These are phyloP conservation scores for Talaromyces nanjingensis DNA, from an alignment of 495 filamentous ascomycete genomes.

Conservation along the genomic window DNA sequence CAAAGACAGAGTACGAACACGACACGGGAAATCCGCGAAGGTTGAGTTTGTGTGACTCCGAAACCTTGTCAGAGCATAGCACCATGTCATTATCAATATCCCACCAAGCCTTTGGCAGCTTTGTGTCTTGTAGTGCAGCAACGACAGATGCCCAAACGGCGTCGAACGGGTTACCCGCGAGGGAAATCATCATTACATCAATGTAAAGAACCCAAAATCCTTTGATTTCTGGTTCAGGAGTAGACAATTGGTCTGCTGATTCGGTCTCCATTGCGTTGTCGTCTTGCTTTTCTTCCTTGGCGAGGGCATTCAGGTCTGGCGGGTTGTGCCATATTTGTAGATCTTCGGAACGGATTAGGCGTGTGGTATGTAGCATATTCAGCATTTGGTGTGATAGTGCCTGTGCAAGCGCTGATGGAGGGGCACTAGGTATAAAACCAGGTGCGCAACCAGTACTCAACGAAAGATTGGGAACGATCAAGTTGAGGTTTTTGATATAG, in stretches of 20 bases:
- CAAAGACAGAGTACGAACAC: slow-evolving; percentile 68
- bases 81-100: slow-evolving; percentile 74
- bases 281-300: slow-evolving; percentile 33
- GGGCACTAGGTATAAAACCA: slow-evolving; percentile 72
- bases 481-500: slow-evolving; percentile 51
- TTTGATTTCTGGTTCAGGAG: slow-evolving; percentile 48
- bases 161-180: slow-evolving; percentile 88
- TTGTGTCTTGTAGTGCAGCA: slow-evolving; percentile 73
- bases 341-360: slow-evolving; percentile 53
- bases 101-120: slow-evolving; percentile 77
- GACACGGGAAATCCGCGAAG: slow-evolving; percentile 60
- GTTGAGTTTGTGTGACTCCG: slow-evolving; percentile 41
- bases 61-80: slow-evolving; percentile 57
- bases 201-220: slow-evolving; percentile 94
- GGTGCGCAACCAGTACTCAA: slow-evolving; percentile 83
- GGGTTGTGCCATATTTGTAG: slow-evolving; percentile 63
- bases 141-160: slow-evolving; percentile 79
- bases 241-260: slow-evolving; percentile 8
- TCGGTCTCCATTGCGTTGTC: slow-evolving; percentile 26
- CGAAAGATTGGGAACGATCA: slow-evolving; percentile 91
- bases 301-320: slow-evolving; percentile 30
- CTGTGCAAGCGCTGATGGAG: slow-evolving; percentile 76
- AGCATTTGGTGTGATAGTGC: slow-evolving; percentile 71
- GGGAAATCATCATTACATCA: slow-evolving; percentile 80
- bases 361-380: slow-evolving; percentile 60